Base-by-base conservation (phyloP, 164 flowering plant genomes). In the Magnolia officinalis region DNA sequence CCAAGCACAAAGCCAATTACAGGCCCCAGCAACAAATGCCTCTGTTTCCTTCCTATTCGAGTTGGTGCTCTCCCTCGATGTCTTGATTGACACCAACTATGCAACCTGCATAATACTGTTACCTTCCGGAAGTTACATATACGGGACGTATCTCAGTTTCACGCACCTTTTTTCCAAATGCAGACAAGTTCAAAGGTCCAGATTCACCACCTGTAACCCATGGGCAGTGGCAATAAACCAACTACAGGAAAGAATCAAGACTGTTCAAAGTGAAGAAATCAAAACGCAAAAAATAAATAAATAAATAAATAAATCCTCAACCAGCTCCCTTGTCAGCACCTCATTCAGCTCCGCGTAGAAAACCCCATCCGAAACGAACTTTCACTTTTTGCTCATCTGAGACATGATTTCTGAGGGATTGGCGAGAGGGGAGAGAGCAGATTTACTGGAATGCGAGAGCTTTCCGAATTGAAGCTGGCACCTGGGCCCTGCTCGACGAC, bases 331-430 rank as follows among this genome's bases (percentile, higher is more conserved):
- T 2, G 78, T 82, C 6, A 82, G 74, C 0, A 82, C 81, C 50
- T 82, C 84, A 58, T 82, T 82, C 23, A 79, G 75, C 67, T 82
- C 84, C 0, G 84, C 79, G 21, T 72, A 81, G 76, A 81, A 81
- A 21, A 88, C 90, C 52, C 90, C 92, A 78, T 90, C 91, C 23
- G 90, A 89, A 6, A 90, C 88, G 69, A 90, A 88, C 91, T 88
- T 90, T 81, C 88, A 76, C 87, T 90, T 87, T 72, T 88, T 90
- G 85, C 91, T 90, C 83, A 87, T 87, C 68, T 88, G 90, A 70
- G 89, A 82, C 91, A 88, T 89, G 23, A 58, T 51, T 63, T 72
- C 63, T 29, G 9, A 31, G n/a, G 24, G 50, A 67, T 58, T 18
- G 16, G 14, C 2, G 11, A 68, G 13, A 20, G 13, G 67, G 7